These are phyloP conservation scores for Stipa capillata DNA, from an alignment of 176 grass and related monocot genomes.

Conservation along the genomic window DNA sequence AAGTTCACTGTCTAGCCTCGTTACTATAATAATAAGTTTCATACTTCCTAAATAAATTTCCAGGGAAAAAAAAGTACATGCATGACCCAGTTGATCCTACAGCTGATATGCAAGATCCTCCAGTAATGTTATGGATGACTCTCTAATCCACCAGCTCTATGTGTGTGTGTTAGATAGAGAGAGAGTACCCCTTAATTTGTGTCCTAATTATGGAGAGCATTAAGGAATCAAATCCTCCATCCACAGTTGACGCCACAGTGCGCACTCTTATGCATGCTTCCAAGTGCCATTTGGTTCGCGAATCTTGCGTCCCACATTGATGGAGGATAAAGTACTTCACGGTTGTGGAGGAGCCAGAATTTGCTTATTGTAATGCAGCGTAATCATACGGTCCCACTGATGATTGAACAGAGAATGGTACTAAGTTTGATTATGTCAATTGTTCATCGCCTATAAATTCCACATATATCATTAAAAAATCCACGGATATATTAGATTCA, in stretches of 20 bases:
- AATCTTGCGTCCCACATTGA: background rate
- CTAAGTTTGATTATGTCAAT: no score
- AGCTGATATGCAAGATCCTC: background rate
- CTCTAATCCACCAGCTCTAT: background rate
- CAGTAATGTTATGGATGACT: background rate
- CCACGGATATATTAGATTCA: no score
- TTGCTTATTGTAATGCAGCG: background rate
- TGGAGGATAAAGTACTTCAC: slow-evolving; percentile 23
- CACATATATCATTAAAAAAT: no score
- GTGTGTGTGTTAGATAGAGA: background rate
- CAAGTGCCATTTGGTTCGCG: background rate
- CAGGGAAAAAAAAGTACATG: background rate
- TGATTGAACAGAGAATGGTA: background rate
- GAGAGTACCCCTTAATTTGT: background rate
- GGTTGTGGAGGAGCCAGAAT: background rate
- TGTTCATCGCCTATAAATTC: no score
- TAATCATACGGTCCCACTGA: background rate
- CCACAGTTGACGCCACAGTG: background rate
- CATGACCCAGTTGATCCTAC: background rate
- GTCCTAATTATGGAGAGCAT: background rate
- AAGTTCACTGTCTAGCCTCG: no score
- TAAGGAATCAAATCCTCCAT: slow-evolving; percentile 29
- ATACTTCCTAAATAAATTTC: background rate
- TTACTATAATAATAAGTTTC: no score
- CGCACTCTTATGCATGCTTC: background rate